phyloP scores from a whole-genome alignment of 345 rosid genomes.

The Eucalyptus pauciflora region DNA sequence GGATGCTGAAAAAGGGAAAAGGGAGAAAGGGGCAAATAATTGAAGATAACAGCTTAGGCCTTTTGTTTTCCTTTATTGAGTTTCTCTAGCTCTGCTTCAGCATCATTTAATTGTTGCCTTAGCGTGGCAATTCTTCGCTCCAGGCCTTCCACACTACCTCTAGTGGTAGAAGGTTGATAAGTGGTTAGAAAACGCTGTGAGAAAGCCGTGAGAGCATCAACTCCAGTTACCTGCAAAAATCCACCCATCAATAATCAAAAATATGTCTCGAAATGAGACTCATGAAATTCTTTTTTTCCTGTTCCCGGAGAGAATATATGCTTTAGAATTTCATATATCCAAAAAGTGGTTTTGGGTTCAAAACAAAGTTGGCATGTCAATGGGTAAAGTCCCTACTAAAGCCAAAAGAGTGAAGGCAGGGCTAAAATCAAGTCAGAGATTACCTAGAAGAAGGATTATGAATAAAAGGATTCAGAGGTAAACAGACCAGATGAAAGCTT shows the following conservation, averaged over 20 bases:
- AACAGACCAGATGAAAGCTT: not conserved
- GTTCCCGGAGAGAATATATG: not conserved
- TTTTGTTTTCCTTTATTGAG: slow-evolving; percentile 47
- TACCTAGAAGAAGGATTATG: not conserved
- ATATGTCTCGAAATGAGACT: not conserved
- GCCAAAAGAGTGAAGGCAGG: not conserved
- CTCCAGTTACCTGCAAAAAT: slow-evolving; percentile 72
- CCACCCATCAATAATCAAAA: not conserved
- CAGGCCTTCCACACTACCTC: slow-evolving; percentile 41
- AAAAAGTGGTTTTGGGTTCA: not conserved
- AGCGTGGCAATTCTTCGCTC: slow-evolving; percentile 41
- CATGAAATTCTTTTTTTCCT: not conserved
- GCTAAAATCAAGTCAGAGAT: not conserved
- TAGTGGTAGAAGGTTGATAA: slow-evolving; percentile 32
- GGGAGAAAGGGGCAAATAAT: not conserved
- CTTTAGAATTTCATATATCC: not conserved
- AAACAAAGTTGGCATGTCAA: not conserved
- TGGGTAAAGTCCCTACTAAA: not conserved
- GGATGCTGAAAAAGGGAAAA: not conserved
- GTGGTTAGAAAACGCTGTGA: slow-evolving; percentile 54
- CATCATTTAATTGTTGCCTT: slow-evolving; percentile 39
- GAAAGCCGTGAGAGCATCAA: slow-evolving; percentile 75
- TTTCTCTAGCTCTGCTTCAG: slow-evolving; percentile 69
- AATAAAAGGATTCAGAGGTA: not conserved
- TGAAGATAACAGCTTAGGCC: not conserved